A percentile compares a stretch with the other conserved stretches of the same genome.
Conservation (phyloP, 352 stramenopile genomes). For the Phytophthora pinifolia region DNA sequence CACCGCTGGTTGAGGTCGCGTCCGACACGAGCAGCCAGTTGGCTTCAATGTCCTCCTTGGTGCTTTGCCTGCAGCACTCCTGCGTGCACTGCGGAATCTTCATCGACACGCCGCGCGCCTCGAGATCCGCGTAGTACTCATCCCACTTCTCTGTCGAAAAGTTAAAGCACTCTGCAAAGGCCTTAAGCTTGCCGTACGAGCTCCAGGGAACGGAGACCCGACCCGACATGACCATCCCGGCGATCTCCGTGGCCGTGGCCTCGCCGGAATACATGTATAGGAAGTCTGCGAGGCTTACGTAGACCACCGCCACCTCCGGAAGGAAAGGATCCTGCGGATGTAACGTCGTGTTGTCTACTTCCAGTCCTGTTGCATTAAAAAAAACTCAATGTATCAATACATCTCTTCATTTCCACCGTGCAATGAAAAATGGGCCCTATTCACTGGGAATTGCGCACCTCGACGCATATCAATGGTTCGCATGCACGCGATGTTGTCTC, state of each 20-base stretch:
- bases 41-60: slow-evolving; percentile 79
- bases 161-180: slow-evolving; percentile 85
- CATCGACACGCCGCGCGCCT: slow-evolving; percentile 24
- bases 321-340: slow-evolving; percentile 53
- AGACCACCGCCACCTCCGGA: slow-evolving; percentile 63
- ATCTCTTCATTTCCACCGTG: background rate
- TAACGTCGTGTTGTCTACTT: slow-evolving; percentile 52
- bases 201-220: slow-evolving; percentile 85
- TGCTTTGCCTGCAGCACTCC: slow-evolving; percentile 60
- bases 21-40: slow-evolving; percentile 82
- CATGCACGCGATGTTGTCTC: slow-evolving; percentile 61
- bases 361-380: slow-evolving; percentile 36
- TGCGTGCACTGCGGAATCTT: slow-evolving; percentile 48
- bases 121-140: slow-evolving; percentile 64
- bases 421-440: background rate
- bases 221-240: slow-evolving; percentile 82
- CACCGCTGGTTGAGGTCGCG: slow-evolving; percentile 45
- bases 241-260: slow-evolving; percentile 73
- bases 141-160: slow-evolving; percentile 84
- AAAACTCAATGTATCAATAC: background rate
- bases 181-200: slow-evolving; percentile 78
- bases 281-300: slow-evolving; percentile 79
- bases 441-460: slow-evolving; percentile 30
- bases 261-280: slow-evolving; percentile 89
- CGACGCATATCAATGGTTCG: slow-evolving; percentile 75